A percentile compares a stretch with the other conserved stretches of the same genome.
These are phyloP conservation scores for Phytophthora sp. DNA, from an alignment of 352 stramenopile genomes.

Conservation along the genomic window DNA sequence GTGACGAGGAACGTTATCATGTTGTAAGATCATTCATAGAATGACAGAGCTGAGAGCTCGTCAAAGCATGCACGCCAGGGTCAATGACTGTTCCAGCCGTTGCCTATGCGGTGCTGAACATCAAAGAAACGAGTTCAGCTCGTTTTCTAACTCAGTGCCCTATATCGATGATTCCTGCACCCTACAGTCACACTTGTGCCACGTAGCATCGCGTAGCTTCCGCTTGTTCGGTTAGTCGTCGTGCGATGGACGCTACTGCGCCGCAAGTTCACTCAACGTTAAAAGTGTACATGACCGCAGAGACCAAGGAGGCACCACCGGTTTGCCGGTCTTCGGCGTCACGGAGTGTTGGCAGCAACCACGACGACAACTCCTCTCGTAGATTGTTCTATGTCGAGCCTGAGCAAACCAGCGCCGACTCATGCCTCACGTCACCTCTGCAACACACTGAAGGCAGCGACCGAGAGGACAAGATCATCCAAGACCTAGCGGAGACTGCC, in stretches of 20 bases:
- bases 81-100: neutral
- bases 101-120: neutral
- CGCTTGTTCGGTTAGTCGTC: neutral
- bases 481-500: conserved; percentile 9
- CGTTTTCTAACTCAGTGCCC: neutral
- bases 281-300: neutral
- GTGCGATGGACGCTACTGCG: neutral
- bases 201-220: neutral
- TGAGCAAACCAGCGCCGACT: neutral
- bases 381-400: conserved; percentile 12
- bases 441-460: neutral
- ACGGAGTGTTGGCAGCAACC: neutral
- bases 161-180: neutral
- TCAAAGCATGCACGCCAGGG: neutral
- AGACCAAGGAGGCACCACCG: neutral
- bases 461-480: conserved; percentile 16
- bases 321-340: neutral
- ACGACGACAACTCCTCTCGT: neutral
- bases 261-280: neutral
- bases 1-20: no score
- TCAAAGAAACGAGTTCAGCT: neutral
- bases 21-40: no score
- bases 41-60: neutral
- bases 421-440: no score
- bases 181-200: neutral